Conservation (phyloP, 1,284 basidiomycete genomes). For the Inonotus hispidus region DNA sequence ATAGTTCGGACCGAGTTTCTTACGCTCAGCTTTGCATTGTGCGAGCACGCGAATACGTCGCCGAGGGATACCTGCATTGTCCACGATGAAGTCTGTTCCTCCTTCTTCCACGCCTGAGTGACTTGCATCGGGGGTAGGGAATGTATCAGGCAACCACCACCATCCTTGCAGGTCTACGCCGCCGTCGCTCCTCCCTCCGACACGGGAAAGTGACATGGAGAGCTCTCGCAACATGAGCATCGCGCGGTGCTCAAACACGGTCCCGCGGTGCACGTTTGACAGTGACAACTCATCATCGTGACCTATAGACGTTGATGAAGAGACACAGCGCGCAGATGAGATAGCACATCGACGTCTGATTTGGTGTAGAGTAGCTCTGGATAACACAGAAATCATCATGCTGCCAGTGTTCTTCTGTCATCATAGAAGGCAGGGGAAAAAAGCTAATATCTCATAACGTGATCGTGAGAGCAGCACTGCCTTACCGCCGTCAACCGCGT, state of each 20-base stretch:
- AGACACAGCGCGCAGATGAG: background rate
- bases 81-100: background rate
- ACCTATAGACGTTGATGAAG: background rate
- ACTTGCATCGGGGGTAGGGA: constrained; percentile 1
- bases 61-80: constrained; percentile 18
- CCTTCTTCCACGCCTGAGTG: background rate
- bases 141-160: constrained; percentile 73
- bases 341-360: no score
- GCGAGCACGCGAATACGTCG: constrained; percentile 68
- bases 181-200: constrained; percentile 81
- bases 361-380: background rate
- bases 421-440: background rate
- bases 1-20: constrained; percentile 70
- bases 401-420: no score
- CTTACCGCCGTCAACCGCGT: background rate
- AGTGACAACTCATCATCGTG: background rate
- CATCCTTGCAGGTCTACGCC: constrained; percentile 88
- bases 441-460: background rate
- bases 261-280: constrained; percentile 51
- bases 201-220: constrained; percentile 72
- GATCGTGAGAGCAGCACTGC: background rate
- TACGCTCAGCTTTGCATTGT: constrained; percentile 88
- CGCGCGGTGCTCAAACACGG: constrained; percentile 71
- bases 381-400: background rate
- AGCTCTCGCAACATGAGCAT: constrained; percentile 57